phyloP scores from a whole-genome alignment of 345 rosid genomes.

The Hibiscus trionum region DNA sequence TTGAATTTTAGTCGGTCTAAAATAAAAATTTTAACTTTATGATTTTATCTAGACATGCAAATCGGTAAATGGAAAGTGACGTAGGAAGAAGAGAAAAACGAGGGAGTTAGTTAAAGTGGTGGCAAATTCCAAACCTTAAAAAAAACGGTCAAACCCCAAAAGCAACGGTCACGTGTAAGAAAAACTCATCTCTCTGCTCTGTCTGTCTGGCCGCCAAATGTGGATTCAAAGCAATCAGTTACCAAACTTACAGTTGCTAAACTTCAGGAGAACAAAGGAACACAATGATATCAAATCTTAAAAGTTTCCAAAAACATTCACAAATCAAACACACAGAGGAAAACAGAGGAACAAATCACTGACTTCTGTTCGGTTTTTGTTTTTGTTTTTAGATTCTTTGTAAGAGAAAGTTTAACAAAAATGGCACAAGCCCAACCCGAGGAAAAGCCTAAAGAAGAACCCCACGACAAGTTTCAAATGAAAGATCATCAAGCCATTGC shows the following conservation, averaged over 20 bases:
- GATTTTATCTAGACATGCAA: neutral
- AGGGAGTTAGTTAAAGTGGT: neutral
- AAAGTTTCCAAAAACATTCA: neutral
- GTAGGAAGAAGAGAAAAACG: neutral
- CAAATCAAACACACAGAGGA: neutral
- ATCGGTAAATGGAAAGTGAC: neutral
- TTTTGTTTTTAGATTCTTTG: too few relatives aligned
- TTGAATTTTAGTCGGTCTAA: too few relatives aligned
- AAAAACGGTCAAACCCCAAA: slow-evolving; percentile 33
- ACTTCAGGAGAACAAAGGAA: slow-evolving; percentile 27
- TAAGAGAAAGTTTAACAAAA: neutral
- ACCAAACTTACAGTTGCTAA: slow-evolving; percentile 35
- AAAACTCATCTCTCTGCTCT: neutral
- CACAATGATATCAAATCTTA: slow-evolving; percentile 12
- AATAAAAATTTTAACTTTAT: too few relatives aligned
- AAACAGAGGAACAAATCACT: neutral
- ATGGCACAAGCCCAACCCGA: slow-evolving; percentile 56
- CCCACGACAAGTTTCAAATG: slow-evolving; percentile 6
- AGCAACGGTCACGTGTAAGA: slow-evolving; percentile 30
- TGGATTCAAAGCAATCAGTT: slow-evolving; percentile 7
- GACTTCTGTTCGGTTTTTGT: neutral
- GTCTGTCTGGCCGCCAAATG: slow-evolving; percentile 32
- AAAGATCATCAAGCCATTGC: neutral
- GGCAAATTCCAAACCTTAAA: slow-evolving; percentile 16
- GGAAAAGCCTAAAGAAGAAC: slow-evolving; percentile 24